Evolutionary conservation across 2,329 filamentous ascomycete species (phyloP).

Genomic region (Monosporascus sp.): DNA sequence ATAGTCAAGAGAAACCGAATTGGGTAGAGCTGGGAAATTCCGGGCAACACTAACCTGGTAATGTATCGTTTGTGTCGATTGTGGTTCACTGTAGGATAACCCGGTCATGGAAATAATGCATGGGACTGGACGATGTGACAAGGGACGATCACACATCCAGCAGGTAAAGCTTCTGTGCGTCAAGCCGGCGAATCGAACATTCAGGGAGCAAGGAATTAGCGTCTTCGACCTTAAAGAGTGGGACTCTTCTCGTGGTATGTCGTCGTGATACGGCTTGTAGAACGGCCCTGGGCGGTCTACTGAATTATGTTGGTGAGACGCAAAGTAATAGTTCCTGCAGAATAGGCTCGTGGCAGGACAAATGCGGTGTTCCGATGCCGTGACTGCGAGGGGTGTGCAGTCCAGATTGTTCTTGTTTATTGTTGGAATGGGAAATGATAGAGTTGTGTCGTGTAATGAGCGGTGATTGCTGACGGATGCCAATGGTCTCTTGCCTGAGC

Average conservation of each 20-base stretch:
- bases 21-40: constrained; percentile 1
- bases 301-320: constrained; percentile 11
- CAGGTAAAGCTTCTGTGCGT: constrained; percentile 2
- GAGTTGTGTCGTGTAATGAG: constrained; percentile 6
- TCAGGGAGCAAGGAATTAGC: not conserved
- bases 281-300: not conserved
- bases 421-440: constrained; percentile 13
- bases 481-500: not conserved
- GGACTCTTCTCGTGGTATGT: too few relatives aligned
- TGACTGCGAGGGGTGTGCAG: constrained; percentile 7
- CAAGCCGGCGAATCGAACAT: not conserved
- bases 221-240: not conserved
- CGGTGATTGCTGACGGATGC: constrained; percentile 5
- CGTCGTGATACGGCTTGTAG: not conserved
- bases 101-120: constrained; percentile 13
- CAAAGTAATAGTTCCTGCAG: constrained; percentile 22
- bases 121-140: constrained; percentile 14
- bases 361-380: constrained; percentile 20
- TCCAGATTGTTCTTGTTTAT: constrained; percentile 3
- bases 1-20: not conserved
- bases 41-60: constrained; percentile 9
- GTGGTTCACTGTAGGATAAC: constrained; percentile 21
- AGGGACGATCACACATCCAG: constrained; percentile 20
- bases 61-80: constrained; percentile 16
- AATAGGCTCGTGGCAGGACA: constrained; percentile 19